A percentile compares a stretch with the other conserved stretches of the same genome.
Conservation (phyloP, 2,329 filamentous ascomycete genomes). For the Graphiopsis chlorocephala region DNA sequence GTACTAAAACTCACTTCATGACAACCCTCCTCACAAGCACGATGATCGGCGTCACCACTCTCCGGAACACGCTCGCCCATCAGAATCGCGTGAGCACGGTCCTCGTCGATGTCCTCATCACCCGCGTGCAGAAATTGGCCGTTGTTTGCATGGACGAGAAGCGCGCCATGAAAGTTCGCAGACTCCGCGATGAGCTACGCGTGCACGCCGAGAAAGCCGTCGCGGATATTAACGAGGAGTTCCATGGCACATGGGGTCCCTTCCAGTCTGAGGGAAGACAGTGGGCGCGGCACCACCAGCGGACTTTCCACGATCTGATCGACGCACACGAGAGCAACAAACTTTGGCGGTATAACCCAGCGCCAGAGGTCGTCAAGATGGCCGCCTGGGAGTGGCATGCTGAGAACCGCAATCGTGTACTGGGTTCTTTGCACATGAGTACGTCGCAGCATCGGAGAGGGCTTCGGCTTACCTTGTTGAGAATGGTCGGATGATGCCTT, state of each 20-base stretch:
- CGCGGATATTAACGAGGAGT: neutral
- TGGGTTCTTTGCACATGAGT: neutral
- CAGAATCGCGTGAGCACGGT: neutral
- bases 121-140: neutral
- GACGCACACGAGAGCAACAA: neutral
- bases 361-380: neutral
- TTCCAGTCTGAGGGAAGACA: neutral
- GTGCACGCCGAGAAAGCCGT: neutral
- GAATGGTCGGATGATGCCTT: neutral
- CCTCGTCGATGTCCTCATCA: neutral
- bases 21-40: neutral
- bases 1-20: neutral
- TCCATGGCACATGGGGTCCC: neutral
- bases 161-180: neutral
- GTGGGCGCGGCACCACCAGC: neutral
- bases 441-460: neutral
- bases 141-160: neutral
- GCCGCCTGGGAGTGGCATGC: neutral
- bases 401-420: neutral
- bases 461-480: neutral
- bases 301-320: neutral
- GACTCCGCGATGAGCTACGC: neutral
- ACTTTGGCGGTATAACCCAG: neutral
- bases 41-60: neutral
- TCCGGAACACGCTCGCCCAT: neutral